Conservation (phyloP, 192 early-diverging fungal genomes). For the Podila epigama region DNA sequence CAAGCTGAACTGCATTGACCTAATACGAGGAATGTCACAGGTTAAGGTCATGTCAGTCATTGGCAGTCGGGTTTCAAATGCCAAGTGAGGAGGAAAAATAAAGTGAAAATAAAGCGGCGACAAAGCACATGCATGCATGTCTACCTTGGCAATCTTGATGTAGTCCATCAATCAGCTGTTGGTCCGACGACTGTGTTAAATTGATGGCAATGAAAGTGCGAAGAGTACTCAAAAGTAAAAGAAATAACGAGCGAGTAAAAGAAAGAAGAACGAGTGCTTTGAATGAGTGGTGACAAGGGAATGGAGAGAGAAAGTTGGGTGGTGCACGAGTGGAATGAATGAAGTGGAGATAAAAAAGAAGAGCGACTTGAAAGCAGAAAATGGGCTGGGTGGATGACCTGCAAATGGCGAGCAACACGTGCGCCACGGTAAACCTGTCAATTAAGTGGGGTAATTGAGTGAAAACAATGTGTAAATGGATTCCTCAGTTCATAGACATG, state of each 20-base stretch:
- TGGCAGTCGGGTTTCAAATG: neutral
- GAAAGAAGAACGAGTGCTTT: no score
- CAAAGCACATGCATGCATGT: neutral
- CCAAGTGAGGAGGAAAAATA: neutral
- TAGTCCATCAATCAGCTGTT: conserved; percentile 21
- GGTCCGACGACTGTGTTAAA: neutral
- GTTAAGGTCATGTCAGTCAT: neutral
- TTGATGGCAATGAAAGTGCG: neutral
- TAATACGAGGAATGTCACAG: neutral
- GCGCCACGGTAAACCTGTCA: no score
- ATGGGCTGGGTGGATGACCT: no score
- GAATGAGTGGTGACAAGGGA: neutral
- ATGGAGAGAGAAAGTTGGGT: neutral
- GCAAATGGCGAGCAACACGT: no score
- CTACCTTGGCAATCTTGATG: conserved; percentile 46
- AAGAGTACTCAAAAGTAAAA: no score
- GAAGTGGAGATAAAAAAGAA: no score
- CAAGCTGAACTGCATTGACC: conserved; percentile 54
- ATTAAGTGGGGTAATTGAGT: no score
- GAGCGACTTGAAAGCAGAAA: no score
- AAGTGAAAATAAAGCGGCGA: neutral
- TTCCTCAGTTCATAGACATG: no score
- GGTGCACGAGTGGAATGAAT: neutral
- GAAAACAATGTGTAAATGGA: no score
- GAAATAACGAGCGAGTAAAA: neutral